Percentiles rank a stretch among this genome's conserved stretches.
Conservation (phyloP, 2,329 filamentous ascomycete species). For the Claviceps pazoutovae region DNA sequence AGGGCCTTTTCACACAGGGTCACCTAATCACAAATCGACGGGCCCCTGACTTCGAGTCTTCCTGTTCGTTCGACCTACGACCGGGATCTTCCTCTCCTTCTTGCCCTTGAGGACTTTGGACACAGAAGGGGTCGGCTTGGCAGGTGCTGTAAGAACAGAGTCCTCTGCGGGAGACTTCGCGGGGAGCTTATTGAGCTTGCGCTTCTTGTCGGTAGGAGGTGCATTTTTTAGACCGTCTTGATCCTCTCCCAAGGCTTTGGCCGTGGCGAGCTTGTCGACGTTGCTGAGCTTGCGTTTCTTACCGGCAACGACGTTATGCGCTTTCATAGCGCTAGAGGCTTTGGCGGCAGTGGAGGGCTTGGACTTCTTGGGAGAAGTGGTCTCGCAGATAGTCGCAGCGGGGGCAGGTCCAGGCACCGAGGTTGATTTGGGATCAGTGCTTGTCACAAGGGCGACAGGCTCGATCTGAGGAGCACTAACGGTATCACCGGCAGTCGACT, state of each 20-base stretch:
- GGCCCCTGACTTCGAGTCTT: slow-evolving; percentile 31
- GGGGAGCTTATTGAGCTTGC: slow-evolving; percentile 20
- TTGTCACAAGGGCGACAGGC: slow-evolving; percentile 1
- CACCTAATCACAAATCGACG: slow-evolving; percentile 12
- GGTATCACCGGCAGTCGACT: neutral
- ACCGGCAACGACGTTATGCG: slow-evolving; percentile 10
- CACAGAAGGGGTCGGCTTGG: slow-evolving; percentile 1
- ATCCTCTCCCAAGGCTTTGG: slow-evolving; percentile 8
- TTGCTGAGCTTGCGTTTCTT: slow-evolving; percentile 29
- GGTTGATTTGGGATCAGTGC: too few relatives aligned
- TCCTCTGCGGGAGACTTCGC: neutral
- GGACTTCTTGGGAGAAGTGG: too few relatives aligned
- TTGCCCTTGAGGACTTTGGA: slow-evolving; percentile 18
- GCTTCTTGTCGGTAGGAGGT: slow-evolving; percentile 24
- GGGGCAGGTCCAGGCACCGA: slow-evolving; percentile 3
- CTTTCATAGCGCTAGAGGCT: too few relatives aligned
- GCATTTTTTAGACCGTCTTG: slow-evolving; percentile 6
- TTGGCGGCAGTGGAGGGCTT: too few relatives aligned
- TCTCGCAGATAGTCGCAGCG: neutral
- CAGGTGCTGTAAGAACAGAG: neutral
- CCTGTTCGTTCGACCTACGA: slow-evolving; percentile 23
- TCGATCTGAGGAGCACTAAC: neutral
- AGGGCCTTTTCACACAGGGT: too few relatives aligned
- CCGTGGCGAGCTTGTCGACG: slow-evolving; percentile 11
- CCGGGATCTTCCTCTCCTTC: slow-evolving; percentile 23